Evolutionary conservation across 2,329 filamentous ascomycete species (phyloP).

Genomic region (Aschersonia sp.): DNA sequence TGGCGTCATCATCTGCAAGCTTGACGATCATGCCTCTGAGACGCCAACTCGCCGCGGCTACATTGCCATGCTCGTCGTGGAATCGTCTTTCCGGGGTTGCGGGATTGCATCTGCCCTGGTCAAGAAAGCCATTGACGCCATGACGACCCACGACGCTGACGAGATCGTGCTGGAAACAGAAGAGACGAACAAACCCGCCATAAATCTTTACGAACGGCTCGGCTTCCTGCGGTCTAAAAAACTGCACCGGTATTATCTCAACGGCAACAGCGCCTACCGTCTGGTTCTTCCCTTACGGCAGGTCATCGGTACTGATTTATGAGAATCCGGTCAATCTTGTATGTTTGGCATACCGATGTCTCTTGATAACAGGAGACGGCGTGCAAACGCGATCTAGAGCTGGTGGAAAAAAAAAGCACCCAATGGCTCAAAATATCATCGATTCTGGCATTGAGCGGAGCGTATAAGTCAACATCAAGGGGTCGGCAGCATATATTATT

Average conservation of each 20-base stretch:
- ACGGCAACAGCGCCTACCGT: constrained; percentile 87
- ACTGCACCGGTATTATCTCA: constrained; percentile 87
- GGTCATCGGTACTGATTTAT: constrained; percentile 21
- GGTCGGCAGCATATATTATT: no score
- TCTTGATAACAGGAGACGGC: constrained; percentile 1
- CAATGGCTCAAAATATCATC: no score
- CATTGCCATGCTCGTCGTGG: constrained; percentile 96
- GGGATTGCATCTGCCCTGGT: constrained; percentile 85
- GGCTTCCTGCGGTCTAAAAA: constrained; percentile 89
- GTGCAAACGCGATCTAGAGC: no score
- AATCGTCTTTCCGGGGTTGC: constrained; percentile 61
- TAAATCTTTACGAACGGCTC: constrained; percentile 83
- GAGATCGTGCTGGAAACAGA: constrained; percentile 96
- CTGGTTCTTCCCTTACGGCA: constrained; percentile 64
- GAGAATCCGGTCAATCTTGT: constrained; percentile 8
- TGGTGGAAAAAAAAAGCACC: no score
- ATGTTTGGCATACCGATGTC: constrained; percentile 8
- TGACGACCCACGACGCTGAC: constrained; percentile 71
- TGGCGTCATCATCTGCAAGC: constrained; percentile 87
- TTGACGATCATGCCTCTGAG: constrained; percentile 77
- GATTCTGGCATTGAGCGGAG: no score
- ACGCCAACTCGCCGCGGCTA: constrained; percentile 66
- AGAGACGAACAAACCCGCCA: constrained; percentile 76
- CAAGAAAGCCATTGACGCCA: constrained; percentile 79
- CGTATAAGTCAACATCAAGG: no score